Percentiles rank a stretch among this genome's conserved stretches.
Evolutionary conservation across 495 filamentous ascomycete genomes (phyloP).

Genomic region (Tuber aestivum): DNA sequence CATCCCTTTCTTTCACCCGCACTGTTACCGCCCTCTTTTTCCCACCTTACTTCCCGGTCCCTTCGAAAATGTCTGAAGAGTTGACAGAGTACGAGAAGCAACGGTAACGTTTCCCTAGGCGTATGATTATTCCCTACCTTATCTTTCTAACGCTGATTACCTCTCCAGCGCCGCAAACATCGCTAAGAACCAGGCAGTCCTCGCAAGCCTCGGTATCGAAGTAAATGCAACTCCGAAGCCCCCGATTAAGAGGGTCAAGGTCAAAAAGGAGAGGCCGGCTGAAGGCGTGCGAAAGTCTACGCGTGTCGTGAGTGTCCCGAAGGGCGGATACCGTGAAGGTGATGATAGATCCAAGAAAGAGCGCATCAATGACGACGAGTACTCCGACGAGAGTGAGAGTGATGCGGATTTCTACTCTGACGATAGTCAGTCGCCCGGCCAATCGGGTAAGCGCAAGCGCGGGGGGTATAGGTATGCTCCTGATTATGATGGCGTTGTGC

Average conservation of each 20-base stretch:
- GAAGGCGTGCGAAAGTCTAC: conserved; percentile 20
- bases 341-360: conserved; percentile 2
- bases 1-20: not conserved
- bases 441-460: not conserved
- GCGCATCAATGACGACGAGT: not conserved
- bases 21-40: not conserved
- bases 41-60: not conserved
- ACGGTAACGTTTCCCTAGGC: not conserved
- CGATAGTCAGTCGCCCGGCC: conserved; percentile 3
- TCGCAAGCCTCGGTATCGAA: conserved; percentile 30
- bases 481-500: not conserved
- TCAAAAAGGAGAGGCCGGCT: conserved; percentile 8
- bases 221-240: conserved; percentile 10
- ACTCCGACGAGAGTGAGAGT: not conserved
- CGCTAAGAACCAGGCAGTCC: conserved; percentile 19
- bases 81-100: not conserved
- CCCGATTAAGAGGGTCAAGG: not conserved
- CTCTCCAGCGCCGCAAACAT: conserved; percentile 28
- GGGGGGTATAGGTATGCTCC: conserved; percentile 2
- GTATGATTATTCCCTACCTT: not conserved
- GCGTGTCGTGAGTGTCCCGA: conserved; percentile 13
- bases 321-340: not conserved
- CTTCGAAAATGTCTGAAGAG: not conserved
- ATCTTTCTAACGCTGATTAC: not conserved
- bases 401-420: conserved; percentile 7